phyloP scores from a whole-genome alignment of 2,329 filamentous ascomycete species.

The Fusarium buharicum region DNA sequence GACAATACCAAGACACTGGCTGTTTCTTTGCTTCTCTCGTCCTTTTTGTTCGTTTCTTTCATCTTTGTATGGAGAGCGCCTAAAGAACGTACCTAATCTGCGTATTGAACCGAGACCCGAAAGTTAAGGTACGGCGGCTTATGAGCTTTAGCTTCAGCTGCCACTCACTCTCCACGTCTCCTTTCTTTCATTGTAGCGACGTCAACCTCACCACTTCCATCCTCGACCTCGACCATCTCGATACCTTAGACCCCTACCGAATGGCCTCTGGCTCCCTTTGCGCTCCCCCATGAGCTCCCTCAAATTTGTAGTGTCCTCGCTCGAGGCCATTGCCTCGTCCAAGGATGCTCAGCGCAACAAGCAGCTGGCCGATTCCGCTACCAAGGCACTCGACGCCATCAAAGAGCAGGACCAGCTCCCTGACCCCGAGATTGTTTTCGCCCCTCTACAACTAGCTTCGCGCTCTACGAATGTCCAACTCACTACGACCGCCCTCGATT shows the following conservation, averaged over 20 bases:
- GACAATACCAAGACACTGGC: conserved; percentile 20
- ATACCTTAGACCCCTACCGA: conserved; percentile 45
- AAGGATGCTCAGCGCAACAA: conserved; percentile 92
- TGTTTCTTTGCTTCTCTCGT: conserved; percentile 12
- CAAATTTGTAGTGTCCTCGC: conserved; percentile 92
- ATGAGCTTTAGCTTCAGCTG: conserved; percentile 31
- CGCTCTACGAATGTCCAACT: conserved; percentile 86
- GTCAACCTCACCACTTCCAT: conserved; percentile 26
- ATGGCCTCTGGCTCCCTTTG: conserved; percentile 57
- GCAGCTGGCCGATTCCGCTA: conserved; percentile 82
- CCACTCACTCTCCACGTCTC: conserved; percentile 26
- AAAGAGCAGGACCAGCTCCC: conserved; percentile 85
- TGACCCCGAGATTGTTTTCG: conserved; percentile 91
- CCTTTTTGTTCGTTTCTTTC: conserved; percentile 2
- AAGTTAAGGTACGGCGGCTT: conserved; percentile 13
- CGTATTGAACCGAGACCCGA: conserved; percentile 3
- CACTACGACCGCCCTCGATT: conserved; percentile 91
- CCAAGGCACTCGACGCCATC: conserved; percentile 85
- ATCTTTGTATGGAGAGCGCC: background rate
- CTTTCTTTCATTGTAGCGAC: conserved; percentile 42
- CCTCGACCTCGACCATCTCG: conserved; percentile 16
- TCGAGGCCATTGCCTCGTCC: conserved; percentile 90
- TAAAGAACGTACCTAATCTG: background rate
- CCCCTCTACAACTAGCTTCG: conserved; percentile 88
- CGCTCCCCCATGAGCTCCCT: conserved; percentile 85